Percentiles rank a stretch among this genome's conserved stretches.
Conservation (phyloP, 768 basidiomycete species). For the Pisolithus albus region DNA sequence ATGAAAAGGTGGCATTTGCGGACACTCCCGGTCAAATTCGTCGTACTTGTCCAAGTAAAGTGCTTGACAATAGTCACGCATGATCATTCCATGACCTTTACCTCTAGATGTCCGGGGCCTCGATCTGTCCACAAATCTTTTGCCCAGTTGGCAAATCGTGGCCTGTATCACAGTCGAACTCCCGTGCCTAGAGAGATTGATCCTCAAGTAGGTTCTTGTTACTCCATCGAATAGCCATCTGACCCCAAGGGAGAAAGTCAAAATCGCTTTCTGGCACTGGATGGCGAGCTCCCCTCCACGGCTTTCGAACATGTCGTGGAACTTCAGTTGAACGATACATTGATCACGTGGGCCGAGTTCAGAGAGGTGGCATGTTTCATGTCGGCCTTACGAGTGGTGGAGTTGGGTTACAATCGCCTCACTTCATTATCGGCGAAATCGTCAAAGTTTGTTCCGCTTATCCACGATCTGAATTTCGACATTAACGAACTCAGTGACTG, state of each 20-base stretch:
- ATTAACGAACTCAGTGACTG: conserved; percentile 57
- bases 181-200: conserved; percentile 53
- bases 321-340: conserved; percentile 67
- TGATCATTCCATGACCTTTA: conserved; percentile 10
- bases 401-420: conserved; percentile 68
- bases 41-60: conserved; percentile 63
- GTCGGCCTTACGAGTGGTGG: conserved; percentile 48
- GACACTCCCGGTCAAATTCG: conserved; percentile 44
- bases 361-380: conserved; percentile 42
- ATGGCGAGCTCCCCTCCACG: conserved; percentile 24
- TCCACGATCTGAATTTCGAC: conserved; percentile 64
- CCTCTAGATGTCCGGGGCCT: conserved; percentile 64
- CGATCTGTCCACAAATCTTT: conserved; percentile 71
- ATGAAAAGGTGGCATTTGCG: conserved; percentile 51
- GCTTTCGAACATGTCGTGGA: conserved; percentile 53
- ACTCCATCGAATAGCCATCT: conserved; percentile 9
- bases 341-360: conserved; percentile 68
- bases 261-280: conserved; percentile 51
- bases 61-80: conserved; percentile 9
- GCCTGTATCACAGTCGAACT: conserved; percentile 58
- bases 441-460: conserved; percentile 14
- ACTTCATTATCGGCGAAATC: conserved; percentile 21
- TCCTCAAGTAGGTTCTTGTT: conserved; percentile 65
- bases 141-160: conserved; percentile 65
- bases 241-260: conserved; percentile 38